Base-by-base conservation (phyloP, 2,329 filamentous ascomycete species). In the Claviceps pazoutovae region DNA sequence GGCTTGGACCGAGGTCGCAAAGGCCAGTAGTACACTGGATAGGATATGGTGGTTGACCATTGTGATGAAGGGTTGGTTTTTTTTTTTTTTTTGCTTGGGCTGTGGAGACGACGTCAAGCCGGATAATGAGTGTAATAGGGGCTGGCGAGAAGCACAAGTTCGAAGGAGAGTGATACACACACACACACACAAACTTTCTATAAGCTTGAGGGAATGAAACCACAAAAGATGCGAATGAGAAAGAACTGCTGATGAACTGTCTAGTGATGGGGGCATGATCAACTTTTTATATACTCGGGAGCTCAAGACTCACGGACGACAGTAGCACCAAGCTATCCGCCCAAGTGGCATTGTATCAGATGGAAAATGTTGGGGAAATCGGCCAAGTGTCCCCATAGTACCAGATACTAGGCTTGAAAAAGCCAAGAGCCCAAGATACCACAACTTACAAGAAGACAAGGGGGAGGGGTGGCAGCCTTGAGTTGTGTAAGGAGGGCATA, bases 1-100 rank as follows among this genome's bases (percentile, higher is more conserved):
- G 26, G 73, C 73, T 0, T 60, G 55, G n/a, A 60, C 66, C 11
- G 68, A 47, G 21, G 62, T 57, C 21, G 62, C 53, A 21, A 68
- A 55, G 30, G 62, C 61, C 37, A 66, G 56, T 26, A 46, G 16
- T 26, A 68, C 48, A 37, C 62, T 49, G 11, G 62, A 46, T 26
- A 65, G 6, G 9, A 59, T 51, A 3, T 23, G 17, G 46, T 53
- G 52, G n/a, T 49, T 55, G 17, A 58, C 52, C 62, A 66, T 65
- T 6, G 11, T 21, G 41, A 11, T 42, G 4, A 5, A 2, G 7
- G 39, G 9, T n/a, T 13, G 5, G 8, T 3, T 26, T 8, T 44
- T 44, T 16, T 8, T 45, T 2, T 26, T 14, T 4, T 23, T 26
- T 26, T 26, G 23, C 5, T n/a, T 42, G 11, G 17, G 37, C 17